These are phyloP conservation scores for Coemansia sp. DNA, from an alignment of 192 early-diverging fungal genomes.

Conservation along the genomic window DNA sequence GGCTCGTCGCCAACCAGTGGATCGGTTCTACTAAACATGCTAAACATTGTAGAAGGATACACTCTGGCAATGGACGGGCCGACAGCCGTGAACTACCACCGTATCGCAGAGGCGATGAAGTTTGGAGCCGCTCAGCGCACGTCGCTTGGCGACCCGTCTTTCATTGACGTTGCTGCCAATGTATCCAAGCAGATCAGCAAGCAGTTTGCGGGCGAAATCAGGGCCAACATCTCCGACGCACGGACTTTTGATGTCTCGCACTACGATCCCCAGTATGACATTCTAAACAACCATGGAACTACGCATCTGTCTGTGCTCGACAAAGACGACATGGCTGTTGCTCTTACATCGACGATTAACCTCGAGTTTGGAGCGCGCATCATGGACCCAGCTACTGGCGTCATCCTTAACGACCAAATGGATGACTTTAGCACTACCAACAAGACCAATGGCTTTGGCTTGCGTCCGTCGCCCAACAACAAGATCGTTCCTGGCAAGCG, in stretches of 20 bases:
- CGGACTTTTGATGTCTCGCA: slow-evolving; percentile 66
- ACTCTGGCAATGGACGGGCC: slow-evolving; percentile 60
- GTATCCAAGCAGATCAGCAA: slow-evolving; percentile 67
- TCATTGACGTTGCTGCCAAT: slow-evolving; percentile 44
- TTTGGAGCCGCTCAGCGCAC: slow-evolving; percentile 81
- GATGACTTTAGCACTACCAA: slow-evolving; percentile 88
- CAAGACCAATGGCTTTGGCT: slow-evolving; percentile 70
- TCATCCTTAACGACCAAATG: slow-evolving; percentile 96
- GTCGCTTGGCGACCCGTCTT: slow-evolving; percentile 78
- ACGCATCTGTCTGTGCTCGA: slow-evolving; percentile 85
- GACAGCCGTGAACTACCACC: slow-evolving; percentile 69
- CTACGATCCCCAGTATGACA: slow-evolving; percentile 79
- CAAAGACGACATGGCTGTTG: slow-evolving; percentile 70
- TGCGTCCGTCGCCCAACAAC: slow-evolving; percentile 83
- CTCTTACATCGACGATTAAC: slow-evolving; percentile 88
- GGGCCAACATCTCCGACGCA: slow-evolving; percentile 72
- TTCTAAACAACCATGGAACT: slow-evolving; percentile 81
- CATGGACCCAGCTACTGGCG: slow-evolving; percentile 80
- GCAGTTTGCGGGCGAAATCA: slow-evolving; percentile 61
- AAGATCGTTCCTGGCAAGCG: slow-evolving; percentile 76
- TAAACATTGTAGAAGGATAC: slow-evolving; percentile 87
- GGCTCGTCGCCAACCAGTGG: slow-evolving; percentile 80
- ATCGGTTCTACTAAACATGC: slow-evolving; percentile 73
- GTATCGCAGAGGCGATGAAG: slow-evolving; percentile 85
- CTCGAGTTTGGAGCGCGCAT: slow-evolving; percentile 85